Evolutionary conservation across 805 yeast genomes (phyloP).

Genomic region (Starmerella sp.): DNA sequence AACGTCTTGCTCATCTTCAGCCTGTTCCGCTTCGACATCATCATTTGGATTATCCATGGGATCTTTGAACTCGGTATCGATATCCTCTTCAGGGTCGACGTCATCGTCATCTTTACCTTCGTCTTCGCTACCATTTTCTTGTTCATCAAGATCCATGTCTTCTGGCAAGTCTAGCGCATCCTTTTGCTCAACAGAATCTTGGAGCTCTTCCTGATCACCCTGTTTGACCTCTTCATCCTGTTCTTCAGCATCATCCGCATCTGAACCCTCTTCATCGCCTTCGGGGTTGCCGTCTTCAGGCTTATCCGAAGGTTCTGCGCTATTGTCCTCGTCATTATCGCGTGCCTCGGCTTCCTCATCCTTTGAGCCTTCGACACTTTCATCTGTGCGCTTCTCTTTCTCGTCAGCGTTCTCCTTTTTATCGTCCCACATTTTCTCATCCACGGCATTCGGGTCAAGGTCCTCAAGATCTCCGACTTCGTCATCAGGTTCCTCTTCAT

Average conservation of each 20-base stretch:
- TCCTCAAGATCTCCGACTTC: constrained; percentile 83
- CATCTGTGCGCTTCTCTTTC: constrained; percentile 72
- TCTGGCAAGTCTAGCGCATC: constrained; percentile 89
- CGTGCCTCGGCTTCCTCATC: constrained; percentile 32
- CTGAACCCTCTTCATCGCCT: constrained; percentile 54
- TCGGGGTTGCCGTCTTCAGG: constrained; percentile 42
- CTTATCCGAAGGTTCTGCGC: constrained; percentile 22
- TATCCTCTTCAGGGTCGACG: constrained; percentile 33
- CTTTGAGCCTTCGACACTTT: constrained; percentile 38
- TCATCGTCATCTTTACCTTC: constrained; percentile 35
- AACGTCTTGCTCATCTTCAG: constrained; percentile 27
- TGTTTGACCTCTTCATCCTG: constrained; percentile 42
- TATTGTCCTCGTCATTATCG: constrained; percentile 19
- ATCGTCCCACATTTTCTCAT: constrained; percentile 97
- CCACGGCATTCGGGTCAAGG: constrained; percentile 86
- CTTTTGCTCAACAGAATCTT: constrained; percentile 64
- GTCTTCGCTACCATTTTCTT: constrained; percentile 36
- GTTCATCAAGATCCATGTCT: constrained; percentile 80
- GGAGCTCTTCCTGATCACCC: constrained; percentile 48
- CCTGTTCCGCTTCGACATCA: constrained; percentile 30
- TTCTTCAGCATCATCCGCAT: constrained; percentile 32
- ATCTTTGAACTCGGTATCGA: constrained; percentile 29
- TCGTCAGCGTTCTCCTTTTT: constrained; percentile 56
- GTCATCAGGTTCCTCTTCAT: constrained; percentile 63
- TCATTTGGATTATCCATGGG: constrained; percentile 50